Evolutionary conservation across 2,329 filamentous ascomycete genomes (phyloP), one percentile per base, ranked within the genome.

Genomic region (Talaromyces sp.): DNA sequence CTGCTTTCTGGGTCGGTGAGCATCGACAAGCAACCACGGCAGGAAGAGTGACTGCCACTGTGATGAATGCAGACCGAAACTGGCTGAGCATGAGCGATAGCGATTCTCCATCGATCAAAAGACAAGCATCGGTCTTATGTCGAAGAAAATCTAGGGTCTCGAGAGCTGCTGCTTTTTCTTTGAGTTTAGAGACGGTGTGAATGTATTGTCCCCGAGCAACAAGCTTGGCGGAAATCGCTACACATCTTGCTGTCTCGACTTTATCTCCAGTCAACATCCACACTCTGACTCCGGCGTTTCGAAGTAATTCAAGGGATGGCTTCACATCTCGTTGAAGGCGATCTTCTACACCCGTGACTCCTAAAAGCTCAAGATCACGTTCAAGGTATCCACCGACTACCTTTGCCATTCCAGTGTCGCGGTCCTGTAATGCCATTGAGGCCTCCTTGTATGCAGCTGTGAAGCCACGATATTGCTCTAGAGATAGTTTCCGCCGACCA

Each of bases 251-350:
- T 14, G 95, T 99, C 79, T 99, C 95, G 2, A 99, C 92, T 79
- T 99, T 99, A 83, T 99, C 95, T 56, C 95, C 95, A 0, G 95
- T 99, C 75, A 99, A 83, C 95, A 99, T 99, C 95, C 95, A 99
- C 60, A 99, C 98, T 78, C 98, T 98, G 79, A 99, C 95, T 31
- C 95, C 95, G 0, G 95, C 95, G 72, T 99, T 99, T 69, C 95
- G 91, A 61, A 99, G 85, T 5, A 99, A 86, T 77, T 99, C 96
- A 6, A 99, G 84, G 0, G 93, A 97, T 1, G 94, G 91, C 76
- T 98, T 99, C 73, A 99, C 95, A 73, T 98, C 93, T 68, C 89
- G 89, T 76, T 99, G 95, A 13, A 99, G 85, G 75, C 96, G 97
- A 78, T 99, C 95, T 77, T 99, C 96, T 0, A 99, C 95, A 68